These are phyloP conservation scores for Udeniomyces megalosporus DNA, from an alignment of 768 basidiomycete genomes.

Conservation along the genomic window DNA sequence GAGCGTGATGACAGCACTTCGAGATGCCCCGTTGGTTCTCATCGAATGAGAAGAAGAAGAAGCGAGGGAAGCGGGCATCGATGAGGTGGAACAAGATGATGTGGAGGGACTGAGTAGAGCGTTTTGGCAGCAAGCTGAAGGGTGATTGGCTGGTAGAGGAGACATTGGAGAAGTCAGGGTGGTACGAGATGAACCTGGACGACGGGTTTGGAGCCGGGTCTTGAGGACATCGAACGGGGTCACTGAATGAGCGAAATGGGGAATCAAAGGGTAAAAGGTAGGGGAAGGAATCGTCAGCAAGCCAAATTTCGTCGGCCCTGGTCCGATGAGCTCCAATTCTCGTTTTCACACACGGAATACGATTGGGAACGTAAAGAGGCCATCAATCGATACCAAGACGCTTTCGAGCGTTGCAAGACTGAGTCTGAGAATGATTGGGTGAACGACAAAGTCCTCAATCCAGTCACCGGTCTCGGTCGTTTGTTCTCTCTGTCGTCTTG, in stretches of 20 bases:
- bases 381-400: no score
- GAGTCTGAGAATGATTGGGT: no score
- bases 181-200: neutral
- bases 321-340: no score
- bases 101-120: conserved; percentile 7
- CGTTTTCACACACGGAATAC: no score
- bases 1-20: neutral
- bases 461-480: no score
- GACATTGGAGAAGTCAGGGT: neutral
- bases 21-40: neutral
- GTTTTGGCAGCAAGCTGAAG: conserved; percentile 19
- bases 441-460: no score
- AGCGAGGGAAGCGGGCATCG: conserved; percentile 18
- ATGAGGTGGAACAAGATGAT: conserved; percentile 9
- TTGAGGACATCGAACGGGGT: conserved; percentile 98
- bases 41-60: neutral
- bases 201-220: conserved; percentile 77
- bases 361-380: no score
- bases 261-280: neutral
- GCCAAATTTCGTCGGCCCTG: no score
- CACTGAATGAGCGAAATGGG: conserved; percentile 47
- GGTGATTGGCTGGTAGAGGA: conserved; percentile 10
- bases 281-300: no score
- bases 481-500: no score
- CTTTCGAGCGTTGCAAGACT: no score